Percentiles rank a stretch among this genome's conserved stretches.
phyloP scores from a whole-genome alignment of 2,329 filamentous ascomycete species.

The Ophiostoma sp. region DNA sequence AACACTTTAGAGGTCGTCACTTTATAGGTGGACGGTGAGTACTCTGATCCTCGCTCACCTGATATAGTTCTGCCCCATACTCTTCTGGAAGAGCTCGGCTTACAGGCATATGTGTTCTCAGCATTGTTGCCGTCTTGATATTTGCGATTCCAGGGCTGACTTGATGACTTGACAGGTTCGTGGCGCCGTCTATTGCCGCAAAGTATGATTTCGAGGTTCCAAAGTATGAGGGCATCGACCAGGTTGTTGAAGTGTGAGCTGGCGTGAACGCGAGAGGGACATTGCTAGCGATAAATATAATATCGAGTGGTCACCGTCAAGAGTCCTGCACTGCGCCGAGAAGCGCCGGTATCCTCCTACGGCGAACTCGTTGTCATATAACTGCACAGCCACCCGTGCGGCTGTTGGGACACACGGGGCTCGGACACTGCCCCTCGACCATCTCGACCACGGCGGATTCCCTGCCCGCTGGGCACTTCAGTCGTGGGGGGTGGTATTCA shows the following conservation, averaged over 20 bases:
- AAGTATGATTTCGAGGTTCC: constrained; percentile 86
- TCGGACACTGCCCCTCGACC: constrained; percentile 52
- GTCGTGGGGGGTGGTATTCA: constrained; percentile 45
- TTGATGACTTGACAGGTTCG: constrained; percentile 53
- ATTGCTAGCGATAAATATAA: neutral
- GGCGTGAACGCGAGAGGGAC: constrained; percentile 31
- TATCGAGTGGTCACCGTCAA: neutral
- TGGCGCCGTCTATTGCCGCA: constrained; percentile 68
- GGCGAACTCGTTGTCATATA: constrained; percentile 39
- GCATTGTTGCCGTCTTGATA: neutral
- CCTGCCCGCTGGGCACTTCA: constrained; percentile 45
- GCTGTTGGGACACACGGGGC: constrained; percentile 55
- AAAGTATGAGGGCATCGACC: constrained; percentile 77
- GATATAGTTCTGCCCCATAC: neutral
- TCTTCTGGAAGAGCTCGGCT: neutral
- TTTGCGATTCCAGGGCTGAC: neutral
- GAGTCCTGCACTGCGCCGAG: constrained; percentile 29
- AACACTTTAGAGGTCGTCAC: constrained; percentile 78
- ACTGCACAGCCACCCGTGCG: constrained; percentile 50
- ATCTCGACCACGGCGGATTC: constrained; percentile 41
- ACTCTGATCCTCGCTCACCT: constrained; percentile 15
- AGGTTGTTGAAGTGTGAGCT: constrained; percentile 69
- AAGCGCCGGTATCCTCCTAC: constrained; percentile 46
- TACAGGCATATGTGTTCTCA: neutral
- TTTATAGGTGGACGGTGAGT: constrained; percentile 79